Conservation (phyloP, 192 early-diverging fungal species). For the Backusella psychrophila region DNA sequence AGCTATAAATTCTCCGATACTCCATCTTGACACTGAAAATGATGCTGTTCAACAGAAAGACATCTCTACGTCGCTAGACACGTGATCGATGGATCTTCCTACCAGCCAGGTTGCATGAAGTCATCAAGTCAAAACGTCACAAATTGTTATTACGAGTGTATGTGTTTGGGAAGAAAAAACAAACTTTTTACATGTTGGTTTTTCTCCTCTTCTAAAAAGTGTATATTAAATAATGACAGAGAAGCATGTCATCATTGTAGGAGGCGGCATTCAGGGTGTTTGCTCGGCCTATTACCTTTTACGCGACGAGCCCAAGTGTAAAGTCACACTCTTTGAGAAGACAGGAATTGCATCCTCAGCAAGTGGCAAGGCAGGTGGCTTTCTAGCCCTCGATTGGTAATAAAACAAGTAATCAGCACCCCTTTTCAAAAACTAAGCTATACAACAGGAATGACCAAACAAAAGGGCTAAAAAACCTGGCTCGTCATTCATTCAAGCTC, state of each 20-base stretch:
- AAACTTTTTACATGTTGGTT: background rate
- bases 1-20: too few relatives aligned
- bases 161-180: too few relatives aligned
- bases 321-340: conserved; percentile 43
- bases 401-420: background rate
- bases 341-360: conserved; percentile 40
- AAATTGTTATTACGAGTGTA: too few relatives aligned
- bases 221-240: background rate
- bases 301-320: conserved; percentile 10
- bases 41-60: too few relatives aligned
- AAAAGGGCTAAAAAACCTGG: background rate
- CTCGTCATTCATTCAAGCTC: conserved; percentile 39
- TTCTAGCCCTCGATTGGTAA: conserved; percentile 44
- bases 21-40: too few relatives aligned
- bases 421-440: background rate
- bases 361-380: conserved; percentile 48
- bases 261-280: conserved; percentile 45
- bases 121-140: too few relatives aligned
- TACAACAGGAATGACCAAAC: background rate
- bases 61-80: too few relatives aligned
- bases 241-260: conserved; percentile 39
- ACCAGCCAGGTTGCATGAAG: too few relatives aligned
- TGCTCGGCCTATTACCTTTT: conserved; percentile 44
- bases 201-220: background rate
- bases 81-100: too few relatives aligned